Evolutionary conservation across 2,329 filamentous ascomycete species (phyloP), one percentile per base, ranked within the genome.

Genomic region (Pseudogymnoascus sp.): DNA sequence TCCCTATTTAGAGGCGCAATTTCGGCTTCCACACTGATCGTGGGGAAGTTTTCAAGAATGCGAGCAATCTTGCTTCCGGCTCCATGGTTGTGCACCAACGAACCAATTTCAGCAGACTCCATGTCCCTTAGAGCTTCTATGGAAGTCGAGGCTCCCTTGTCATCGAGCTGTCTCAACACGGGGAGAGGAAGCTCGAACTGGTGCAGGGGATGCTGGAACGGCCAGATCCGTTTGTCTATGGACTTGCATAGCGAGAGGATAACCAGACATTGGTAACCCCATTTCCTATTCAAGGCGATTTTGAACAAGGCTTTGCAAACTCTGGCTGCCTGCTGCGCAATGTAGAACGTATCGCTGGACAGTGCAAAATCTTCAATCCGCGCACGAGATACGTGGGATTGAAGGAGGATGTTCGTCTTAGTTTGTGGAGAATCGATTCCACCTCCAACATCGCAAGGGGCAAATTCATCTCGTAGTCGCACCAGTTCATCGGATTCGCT

Each of bases 281-380:
- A 99, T 68, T 91, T 85, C 64, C 95, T 84, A 75, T 97, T 97
- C 61, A 99, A 79, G 1, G 95, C 93, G 70, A 99, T 93, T 91
- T 97, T 96, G 76, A 99, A 99, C 15, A 99, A 77, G 2, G 96
- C 91, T 66, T 96, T 84, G 72, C 93, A 97, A 64, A 99, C 99
- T 75, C 95, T 88, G 1, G 92, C 91, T 10, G 95, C 89, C 74
- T 99, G 96, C 73, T 99, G 95, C 1, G 95, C 91, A 46, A 99
- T 91, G 72, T 99, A 99, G 67, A 91, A 91, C 50, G 90, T 88
- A 73, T 99, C 95, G 19, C 96, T 97, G 1, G 89, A 84, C 10
- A 99, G 79, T 0, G 95, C 93, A 76, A 97, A 99, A 74, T 99
- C 95, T 67, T 97, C 93, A 0, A 95, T 83, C 69, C 90, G 88